Percentiles rank a stretch among this genome's conserved stretches.
Conservation (phyloP, 352 stramenopile species). For the Vaucheria bursata region DNA sequence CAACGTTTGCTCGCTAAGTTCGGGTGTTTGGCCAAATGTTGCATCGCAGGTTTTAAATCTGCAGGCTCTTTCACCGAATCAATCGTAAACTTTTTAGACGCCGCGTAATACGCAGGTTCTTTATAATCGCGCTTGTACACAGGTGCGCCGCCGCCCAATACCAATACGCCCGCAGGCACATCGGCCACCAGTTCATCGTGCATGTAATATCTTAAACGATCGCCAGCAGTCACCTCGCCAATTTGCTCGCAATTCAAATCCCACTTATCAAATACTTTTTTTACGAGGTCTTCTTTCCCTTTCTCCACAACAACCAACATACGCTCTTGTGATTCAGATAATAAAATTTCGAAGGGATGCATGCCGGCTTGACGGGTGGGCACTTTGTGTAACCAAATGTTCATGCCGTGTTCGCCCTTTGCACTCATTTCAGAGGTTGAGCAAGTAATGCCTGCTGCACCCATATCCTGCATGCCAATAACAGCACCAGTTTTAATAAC, state of each 20-base stretch:
- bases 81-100: background rate
- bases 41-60: too few species aligned
- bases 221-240: background rate
- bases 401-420: background rate
- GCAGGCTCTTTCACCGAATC: too few species aligned
- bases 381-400: background rate
- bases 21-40: background rate
- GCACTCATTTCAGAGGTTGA: background rate
- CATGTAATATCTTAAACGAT: background rate
- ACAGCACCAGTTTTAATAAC: background rate
- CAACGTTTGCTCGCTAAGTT: background rate
- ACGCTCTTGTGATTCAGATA: background rate
- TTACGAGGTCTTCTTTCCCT: background rate
- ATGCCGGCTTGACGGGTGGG: background rate
- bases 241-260: background rate
- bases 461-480: background rate
- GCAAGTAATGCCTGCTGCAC: background rate
- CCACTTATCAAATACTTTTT: constrained; percentile 1
- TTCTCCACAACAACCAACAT: background rate
- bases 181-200: background rate
- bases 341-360: background rate
- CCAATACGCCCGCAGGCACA: background rate
- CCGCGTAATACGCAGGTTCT: background rate
- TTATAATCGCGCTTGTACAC: background rate
- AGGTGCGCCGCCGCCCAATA: background rate